Percentiles rank a stretch among this genome's conserved stretches.
Evolutionary conservation across 371 early-diverging fungal genomes (phyloP).

Genomic region (Saksenaea vasiformis): DNA sequence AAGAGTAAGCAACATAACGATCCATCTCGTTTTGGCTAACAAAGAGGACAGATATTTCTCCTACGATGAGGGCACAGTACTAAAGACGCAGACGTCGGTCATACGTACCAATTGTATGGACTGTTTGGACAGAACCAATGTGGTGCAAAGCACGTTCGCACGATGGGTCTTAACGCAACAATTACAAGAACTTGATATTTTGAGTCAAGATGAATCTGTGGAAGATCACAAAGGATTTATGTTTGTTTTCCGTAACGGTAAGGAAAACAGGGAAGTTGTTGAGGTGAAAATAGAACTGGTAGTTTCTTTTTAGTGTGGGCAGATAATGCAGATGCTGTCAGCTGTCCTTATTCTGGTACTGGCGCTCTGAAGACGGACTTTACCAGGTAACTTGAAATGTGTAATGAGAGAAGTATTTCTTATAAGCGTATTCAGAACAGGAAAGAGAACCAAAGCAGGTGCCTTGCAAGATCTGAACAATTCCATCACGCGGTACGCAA

Average conservation of each 20-base stretch:
- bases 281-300: neutral
- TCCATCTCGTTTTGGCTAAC: neutral
- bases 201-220: slow-evolving; percentile 60
- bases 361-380: slow-evolving; percentile 98
- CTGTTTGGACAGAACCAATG: slow-evolving; percentile 99
- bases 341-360: slow-evolving; percentile 96
- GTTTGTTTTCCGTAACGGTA: slow-evolving; percentile 47
- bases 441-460: slow-evolving; percentile 82
- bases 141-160: slow-evolving; percentile 93
- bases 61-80: slow-evolving; percentile 17
- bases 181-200: slow-evolving; percentile 63
- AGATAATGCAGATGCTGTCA: slow-evolving; percentile 98
- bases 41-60: slow-evolving; percentile 16
- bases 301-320: slow-evolving; percentile 81
- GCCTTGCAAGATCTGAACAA: slow-evolving; percentile 83
- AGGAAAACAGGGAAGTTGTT: neutral
- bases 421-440: slow-evolving; percentile 58
- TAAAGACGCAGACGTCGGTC: slow-evolving; percentile 75
- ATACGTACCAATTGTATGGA: slow-evolving; percentile 99
- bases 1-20: slow-evolving; percentile 48
- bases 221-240: slow-evolving; percentile 53
- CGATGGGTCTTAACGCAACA: slow-evolving; percentile 69
- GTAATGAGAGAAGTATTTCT: neutral
- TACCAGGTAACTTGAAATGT: slow-evolving; percentile 63
- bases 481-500: slow-evolving; percentile 84